phyloP scores from a whole-genome alignment of 345 rosid species.

The Citrus sp. region DNA sequence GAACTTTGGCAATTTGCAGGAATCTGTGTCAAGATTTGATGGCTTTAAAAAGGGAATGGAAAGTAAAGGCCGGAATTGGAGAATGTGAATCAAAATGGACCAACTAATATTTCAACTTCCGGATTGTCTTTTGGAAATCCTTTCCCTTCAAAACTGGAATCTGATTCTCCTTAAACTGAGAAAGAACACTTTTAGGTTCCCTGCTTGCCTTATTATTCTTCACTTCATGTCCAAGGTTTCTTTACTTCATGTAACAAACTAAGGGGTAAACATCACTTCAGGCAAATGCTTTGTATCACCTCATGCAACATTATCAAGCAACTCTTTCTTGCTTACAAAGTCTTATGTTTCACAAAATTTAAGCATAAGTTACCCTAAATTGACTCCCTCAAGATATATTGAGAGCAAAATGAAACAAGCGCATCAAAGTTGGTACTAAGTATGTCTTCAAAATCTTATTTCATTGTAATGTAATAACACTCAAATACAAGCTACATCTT shows the following conservation, averaged over 20 bases:
- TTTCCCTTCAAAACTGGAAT: conserved; percentile 19
- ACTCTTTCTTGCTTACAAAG: conserved; percentile 22
- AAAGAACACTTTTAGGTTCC: conserved; percentile 7
- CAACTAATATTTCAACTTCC: conserved; percentile 9
- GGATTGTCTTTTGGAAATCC: conserved; percentile 10
- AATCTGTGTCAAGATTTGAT: not conserved
- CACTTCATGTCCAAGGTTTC: conserved; percentile 14
- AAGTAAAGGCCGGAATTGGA: not conserved
- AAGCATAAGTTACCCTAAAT: conserved; percentile 5
- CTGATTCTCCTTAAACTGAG: conserved; percentile 23
- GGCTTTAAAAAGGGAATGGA: not conserved
- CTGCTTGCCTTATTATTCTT: conserved; percentile 16
- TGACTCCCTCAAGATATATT: not conserved
- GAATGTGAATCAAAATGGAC: not conserved
- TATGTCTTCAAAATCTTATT: conserved; percentile 9
- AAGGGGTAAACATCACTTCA: conserved; percentile 1
- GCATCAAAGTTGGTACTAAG: not conserved
- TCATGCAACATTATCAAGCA: conserved; percentile 18
- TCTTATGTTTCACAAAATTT: conserved; percentile 15
- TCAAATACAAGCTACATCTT: not conserved
- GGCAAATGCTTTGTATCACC: conserved; percentile 11
- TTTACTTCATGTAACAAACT: not conserved
- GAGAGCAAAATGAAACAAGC: not conserved
- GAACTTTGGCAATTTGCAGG: conserved; percentile 9
- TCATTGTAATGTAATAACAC: not conserved